Conservation (phyloP, 768 basidiomycete genomes). For the Grammothele lineata region DNA sequence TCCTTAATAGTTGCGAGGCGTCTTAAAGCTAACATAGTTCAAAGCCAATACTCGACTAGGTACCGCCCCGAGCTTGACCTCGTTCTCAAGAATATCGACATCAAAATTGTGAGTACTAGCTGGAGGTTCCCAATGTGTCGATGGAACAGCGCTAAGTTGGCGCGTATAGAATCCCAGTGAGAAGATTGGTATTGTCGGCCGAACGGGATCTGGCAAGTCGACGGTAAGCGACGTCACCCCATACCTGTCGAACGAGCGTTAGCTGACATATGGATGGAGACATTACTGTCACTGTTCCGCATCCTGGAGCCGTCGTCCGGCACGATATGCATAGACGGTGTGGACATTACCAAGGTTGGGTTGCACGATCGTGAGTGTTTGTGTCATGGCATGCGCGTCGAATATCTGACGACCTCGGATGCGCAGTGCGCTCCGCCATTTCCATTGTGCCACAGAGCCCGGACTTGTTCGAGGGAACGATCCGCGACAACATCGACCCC, state of each 20-base stretch:
- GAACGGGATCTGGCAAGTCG: conserved; percentile 81
- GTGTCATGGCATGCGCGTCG: not conserved
- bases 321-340: conserved; percentile 65
- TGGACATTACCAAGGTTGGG: conserved; percentile 75
- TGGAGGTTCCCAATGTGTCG: conserved; percentile 54
- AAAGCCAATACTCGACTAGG: conserved; percentile 64
- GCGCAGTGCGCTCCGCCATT: conserved; percentile 65
- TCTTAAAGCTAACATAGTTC: not conserved
- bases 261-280: conserved; percentile 26
- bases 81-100: conserved; percentile 70
- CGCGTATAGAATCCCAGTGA: conserved; percentile 40
- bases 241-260: too few species aligned
- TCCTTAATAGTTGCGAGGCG: not conserved
- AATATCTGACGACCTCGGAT: not conserved
- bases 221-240: conserved; percentile 46
- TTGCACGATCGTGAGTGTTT: conserved; percentile 57
- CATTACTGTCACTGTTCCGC: conserved; percentile 70
- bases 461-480: conserved; percentile 41
- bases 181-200: conserved; percentile 86
- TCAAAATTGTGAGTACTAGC: conserved; percentile 53
- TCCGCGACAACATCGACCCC: conserved; percentile 90
- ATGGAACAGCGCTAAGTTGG: conserved; percentile 35
- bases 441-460: conserved; percentile 85
- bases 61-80: conserved; percentile 81
- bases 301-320: conserved; percentile 71